Conservation (phyloP, 495 filamentous ascomycete genomes). For the Xylaria grammica region DNA sequence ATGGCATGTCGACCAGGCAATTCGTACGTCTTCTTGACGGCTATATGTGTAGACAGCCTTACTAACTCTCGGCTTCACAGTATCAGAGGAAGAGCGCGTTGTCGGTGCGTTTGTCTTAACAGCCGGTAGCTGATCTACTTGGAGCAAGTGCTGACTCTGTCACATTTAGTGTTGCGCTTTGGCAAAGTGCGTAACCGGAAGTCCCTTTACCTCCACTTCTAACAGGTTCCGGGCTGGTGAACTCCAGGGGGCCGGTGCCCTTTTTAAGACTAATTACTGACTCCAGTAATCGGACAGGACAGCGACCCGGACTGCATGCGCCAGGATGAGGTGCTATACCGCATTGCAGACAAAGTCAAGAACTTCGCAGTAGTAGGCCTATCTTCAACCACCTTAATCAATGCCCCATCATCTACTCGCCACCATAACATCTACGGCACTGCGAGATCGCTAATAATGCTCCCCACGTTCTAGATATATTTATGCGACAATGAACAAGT, state of each 20-base stretch:
- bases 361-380: constrained; percentile 81
- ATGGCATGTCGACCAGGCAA: constrained; percentile 96
- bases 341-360: constrained; percentile 84
- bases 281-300: constrained; percentile 56
- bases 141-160: not conserved
- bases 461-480: constrained; percentile 51
- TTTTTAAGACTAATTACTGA: constrained; percentile 52
- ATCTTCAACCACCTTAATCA: not conserved
- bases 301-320: constrained; percentile 70
- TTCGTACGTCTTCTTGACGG: constrained; percentile 43
- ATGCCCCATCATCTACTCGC: not conserved
- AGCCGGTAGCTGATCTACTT: constrained; percentile 54
- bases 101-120: constrained; percentile 90
- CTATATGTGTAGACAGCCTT: not conserved
- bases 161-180: constrained; percentile 15
- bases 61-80: constrained; percentile 13
- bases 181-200: constrained; percentile 13
- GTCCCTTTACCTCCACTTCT: not conserved
- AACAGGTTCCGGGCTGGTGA: not conserved
- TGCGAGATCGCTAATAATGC: not conserved
- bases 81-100: constrained; percentile 90
- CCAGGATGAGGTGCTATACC: constrained; percentile 92
- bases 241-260: not conserved
- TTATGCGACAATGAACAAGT: constrained; percentile 93
- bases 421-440: not conserved